Evolutionary conservation across 2,329 filamentous ascomycete genomes (phyloP).

Genomic region (Colletotrichum eremochloae): DNA sequence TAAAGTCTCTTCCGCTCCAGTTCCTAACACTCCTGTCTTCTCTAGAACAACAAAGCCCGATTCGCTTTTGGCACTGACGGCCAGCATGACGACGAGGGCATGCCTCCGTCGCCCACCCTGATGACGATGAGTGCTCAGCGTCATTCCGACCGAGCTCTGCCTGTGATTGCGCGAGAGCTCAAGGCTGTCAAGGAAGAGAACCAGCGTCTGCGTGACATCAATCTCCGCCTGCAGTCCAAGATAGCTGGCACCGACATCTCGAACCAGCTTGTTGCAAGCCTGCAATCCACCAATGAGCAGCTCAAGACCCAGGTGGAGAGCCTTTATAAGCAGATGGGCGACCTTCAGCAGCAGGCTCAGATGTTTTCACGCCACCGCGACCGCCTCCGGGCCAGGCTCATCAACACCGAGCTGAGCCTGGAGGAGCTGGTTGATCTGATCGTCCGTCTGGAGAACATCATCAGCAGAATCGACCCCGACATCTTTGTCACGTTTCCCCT

Average conservation of each 20-base stretch:
- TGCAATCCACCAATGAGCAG: background rate
- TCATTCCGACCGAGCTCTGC: background rate
- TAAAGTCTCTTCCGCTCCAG: background rate
- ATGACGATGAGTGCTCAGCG: slow-evolving; percentile 14
- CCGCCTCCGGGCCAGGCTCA: background rate
- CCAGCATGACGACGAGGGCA: background rate
- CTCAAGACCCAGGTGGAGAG: background rate
- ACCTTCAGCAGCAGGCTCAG: background rate
- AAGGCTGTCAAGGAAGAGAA: background rate
- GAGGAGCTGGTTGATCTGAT: background rate
- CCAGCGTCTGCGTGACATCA: background rate
- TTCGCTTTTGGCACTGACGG: slow-evolving; percentile 9
- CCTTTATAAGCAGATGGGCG: background rate
- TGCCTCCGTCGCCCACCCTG: background rate
- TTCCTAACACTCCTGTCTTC: slow-evolving; percentile 1
- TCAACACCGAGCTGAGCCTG: background rate
- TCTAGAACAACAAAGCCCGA: background rate
- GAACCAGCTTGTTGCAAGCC: background rate
- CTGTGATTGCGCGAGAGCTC: background rate
- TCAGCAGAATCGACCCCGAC: background rate
- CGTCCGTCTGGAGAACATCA: background rate
- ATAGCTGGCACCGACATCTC: background rate
- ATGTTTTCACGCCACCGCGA: background rate
- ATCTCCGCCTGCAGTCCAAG: background rate
- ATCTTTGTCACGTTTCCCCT: slow-evolving; percentile 1